These are phyloP conservation scores for Paracamarosporium sp. DNA, from an alignment of 2,329 filamentous ascomycete genomes.

Conservation along the genomic window DNA sequence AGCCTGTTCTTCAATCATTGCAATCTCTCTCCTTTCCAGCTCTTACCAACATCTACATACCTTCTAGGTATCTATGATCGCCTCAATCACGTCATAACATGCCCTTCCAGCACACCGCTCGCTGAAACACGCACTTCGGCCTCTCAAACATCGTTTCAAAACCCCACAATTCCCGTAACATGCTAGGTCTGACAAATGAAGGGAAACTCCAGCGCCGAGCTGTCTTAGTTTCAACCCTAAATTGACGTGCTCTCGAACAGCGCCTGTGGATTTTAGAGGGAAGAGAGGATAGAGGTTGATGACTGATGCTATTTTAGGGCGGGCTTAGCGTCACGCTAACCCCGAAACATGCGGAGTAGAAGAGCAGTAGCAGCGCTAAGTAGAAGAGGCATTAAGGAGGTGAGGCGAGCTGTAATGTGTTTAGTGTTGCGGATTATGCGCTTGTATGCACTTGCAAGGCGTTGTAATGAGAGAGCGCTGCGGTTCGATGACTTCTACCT, in stretches of 20 bases:
- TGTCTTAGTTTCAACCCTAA: not conserved
- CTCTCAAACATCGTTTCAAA: slow-evolving; percentile 2
- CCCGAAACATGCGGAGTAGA: not conserved
- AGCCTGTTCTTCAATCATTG: not conserved
- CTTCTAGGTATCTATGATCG: not conserved
- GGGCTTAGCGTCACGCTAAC: not conserved
- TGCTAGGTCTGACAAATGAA: not conserved
- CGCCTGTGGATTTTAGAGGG: not conserved
- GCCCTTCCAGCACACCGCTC: not conserved
- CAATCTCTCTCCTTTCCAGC: no score
- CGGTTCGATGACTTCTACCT: not conserved
- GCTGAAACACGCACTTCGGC: not conserved
- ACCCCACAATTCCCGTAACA: slow-evolving; percentile 1
- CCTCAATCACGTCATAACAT: not conserved
- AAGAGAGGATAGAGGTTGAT: not conserved
- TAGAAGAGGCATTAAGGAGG: not conserved
- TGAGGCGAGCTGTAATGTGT: not conserved
- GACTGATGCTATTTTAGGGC: not conserved
- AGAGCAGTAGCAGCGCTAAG: not conserved
- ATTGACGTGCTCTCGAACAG: not conserved
- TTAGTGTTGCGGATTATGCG: not conserved
- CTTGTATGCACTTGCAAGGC: not conserved
- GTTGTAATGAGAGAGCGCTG: not conserved
- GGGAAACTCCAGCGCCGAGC: not conserved
- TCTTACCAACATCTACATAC: not conserved